Base-by-base conservation (phyloP, 768 basidiomycete genomes). In the Thelephora aurantiotincta region DNA sequence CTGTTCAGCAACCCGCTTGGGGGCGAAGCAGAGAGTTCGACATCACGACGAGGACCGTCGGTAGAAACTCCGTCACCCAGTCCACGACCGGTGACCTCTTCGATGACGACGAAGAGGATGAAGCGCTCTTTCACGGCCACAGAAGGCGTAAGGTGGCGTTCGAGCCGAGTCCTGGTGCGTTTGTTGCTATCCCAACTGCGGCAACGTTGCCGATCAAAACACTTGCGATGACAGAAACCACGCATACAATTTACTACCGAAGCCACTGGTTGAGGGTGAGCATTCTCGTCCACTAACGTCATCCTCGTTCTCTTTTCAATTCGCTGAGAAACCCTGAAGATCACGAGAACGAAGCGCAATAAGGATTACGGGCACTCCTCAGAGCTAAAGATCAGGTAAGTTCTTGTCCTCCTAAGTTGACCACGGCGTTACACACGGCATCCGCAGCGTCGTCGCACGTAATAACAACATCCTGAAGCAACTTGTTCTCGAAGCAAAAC, bases 391-490 rank as follows among this genome's bases (percentile, higher is more conserved):
- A 87, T 90, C 60, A 88, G 85, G 85, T 82, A 63, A 43, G 52
- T 46, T 9, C 11, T 34, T 18, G 33, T 42, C 37, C 26, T 63
- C 55, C 57, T 49, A 48, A 44, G 33, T 43, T 5, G 38, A 52
- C 54, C n/a, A 33, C 44, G 45, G 43, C 43, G 48, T 52, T n/a
- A 45, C 33, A 33, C 41, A 42, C 9, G 14, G 16, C 46, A 19
- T 44, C 35, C 34, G 26, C 51, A 90, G 87, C 49, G 88, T 91
- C 47, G 83, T 91, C 43, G 88, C 88, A 16, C 82, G 88, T 43
- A 90, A 75, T 60, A 90, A 91, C 57, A 83, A 85, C 60, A 82
- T 91, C 51, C 69, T 91, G 57, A 91, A 90, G 71, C 79, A 78
- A 58, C 74, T 92, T 16, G 86, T 92, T 19, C 62, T 90, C 30